phyloP scores from a whole-genome alignment of 202 grass and related monocot genomes.

The Thinopyrum obtusiflorum region DNA sequence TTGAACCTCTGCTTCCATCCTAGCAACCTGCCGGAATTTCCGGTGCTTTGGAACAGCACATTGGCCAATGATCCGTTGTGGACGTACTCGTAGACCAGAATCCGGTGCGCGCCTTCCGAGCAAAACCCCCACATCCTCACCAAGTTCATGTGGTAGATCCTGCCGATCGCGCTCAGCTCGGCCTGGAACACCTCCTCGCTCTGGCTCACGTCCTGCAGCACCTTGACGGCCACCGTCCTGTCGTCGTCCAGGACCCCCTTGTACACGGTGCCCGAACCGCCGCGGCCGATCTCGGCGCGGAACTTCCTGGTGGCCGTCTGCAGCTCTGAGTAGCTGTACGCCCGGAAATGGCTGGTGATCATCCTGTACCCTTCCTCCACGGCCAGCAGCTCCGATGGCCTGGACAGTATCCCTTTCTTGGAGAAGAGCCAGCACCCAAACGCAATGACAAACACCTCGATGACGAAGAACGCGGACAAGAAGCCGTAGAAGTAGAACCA shows the following conservation, averaged over 20 bases:
- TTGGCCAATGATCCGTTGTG: conserved; percentile 19
- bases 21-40: neutral
- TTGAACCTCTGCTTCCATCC: conserved; percentile 24
- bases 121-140: conserved; percentile 52
- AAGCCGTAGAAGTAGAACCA: conserved; percentile 56
- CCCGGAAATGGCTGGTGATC: conserved; percentile 54
- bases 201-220: conserved; percentile 14
- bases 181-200: conserved; percentile 15
- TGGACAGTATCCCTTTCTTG: conserved; percentile 28
- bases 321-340: conserved; percentile 47
- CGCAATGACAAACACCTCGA: conserved; percentile 44
- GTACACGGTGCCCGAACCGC: conserved; percentile 43
- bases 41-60: neutral
- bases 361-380: conserved; percentile 50
- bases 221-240: conserved; percentile 3
- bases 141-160: conserved; percentile 60
- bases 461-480: conserved; percentile 36
- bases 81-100: conserved; percentile 31
- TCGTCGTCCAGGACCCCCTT: conserved; percentile 41
- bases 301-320: conserved; percentile 53
- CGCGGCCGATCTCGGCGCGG: conserved; percentile 37
- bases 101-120: conserved; percentile 34
- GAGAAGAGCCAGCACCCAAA: conserved; percentile 54
- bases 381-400: conserved; percentile 32
- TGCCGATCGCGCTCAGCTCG: conserved; percentile 34